These are phyloP conservation scores for Boletus coccyginus DNA, from an alignment of 768 basidiomycete genomes.

Conservation along the genomic window DNA sequence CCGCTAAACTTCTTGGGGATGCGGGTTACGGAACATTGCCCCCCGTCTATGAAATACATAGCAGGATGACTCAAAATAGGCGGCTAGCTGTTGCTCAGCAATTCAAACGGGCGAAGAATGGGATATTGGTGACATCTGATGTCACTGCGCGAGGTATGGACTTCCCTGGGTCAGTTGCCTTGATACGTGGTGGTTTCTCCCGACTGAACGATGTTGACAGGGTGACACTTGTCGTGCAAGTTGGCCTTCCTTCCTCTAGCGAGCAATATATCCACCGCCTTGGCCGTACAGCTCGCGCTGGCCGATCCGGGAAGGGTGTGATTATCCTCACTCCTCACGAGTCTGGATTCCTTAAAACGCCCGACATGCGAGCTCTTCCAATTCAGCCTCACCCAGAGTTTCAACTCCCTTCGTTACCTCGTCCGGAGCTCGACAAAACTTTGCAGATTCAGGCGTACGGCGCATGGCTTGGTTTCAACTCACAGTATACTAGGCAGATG, in stretches of 20 bases:
- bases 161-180: constrained; percentile 48
- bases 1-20: constrained; percentile 33
- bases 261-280: constrained; percentile 82
- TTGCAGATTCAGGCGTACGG: constrained; percentile 51
- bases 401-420: constrained; percentile 25
- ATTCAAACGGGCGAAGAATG: constrained; percentile 45
- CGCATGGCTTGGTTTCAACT: constrained; percentile 59
- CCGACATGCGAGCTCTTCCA: constrained; percentile 39
- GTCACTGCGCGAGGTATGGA: constrained; percentile 68
- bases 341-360: constrained; percentile 42
- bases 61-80: constrained; percentile 47
- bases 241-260: constrained; percentile 63
- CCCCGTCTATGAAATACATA: constrained; percentile 54
- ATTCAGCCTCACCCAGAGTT: constrained; percentile 34
- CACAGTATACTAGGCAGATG: constrained; percentile 35
- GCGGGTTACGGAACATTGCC: constrained; percentile 31
- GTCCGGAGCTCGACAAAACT: constrained; percentile 31
- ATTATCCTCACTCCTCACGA: constrained; percentile 55
- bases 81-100: constrained; percentile 48
- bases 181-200: not conserved
- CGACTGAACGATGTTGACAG: constrained; percentile 27
- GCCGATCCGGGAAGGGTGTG: constrained; percentile 57
- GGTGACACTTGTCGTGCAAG: constrained; percentile 58
- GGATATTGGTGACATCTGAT: constrained; percentile 51
- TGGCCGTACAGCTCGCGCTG: constrained; percentile 76